Conservation (phyloP, 495 filamentous ascomycete species). For the Trichocladium uniseriatum region DNA sequence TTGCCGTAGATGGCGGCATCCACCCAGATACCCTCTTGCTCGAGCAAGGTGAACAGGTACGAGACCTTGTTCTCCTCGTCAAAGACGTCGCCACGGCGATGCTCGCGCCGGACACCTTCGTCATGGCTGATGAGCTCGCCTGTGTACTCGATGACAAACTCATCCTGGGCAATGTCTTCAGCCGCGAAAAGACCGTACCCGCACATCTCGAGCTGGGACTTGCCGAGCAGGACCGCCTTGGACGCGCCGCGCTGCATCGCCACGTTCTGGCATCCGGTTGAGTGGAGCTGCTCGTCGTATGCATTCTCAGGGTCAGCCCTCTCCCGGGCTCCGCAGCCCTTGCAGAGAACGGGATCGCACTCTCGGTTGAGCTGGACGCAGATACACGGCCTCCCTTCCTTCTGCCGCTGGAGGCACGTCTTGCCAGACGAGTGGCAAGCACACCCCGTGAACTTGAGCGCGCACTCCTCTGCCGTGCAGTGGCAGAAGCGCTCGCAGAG, state of each 20-base stretch:
- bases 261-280: constrained; percentile 52
- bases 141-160: constrained; percentile 63
- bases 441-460: constrained; percentile 57
- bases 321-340: constrained; percentile 52
- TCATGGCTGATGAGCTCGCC: constrained; percentile 58
- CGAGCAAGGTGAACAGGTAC: constrained; percentile 59
- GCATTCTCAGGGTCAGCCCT: constrained; percentile 52
- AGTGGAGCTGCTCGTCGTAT: constrained; percentile 41
- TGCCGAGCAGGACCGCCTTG: constrained; percentile 52
- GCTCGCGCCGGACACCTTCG: constrained; percentile 49
- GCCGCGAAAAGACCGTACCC: constrained; percentile 60
- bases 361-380: constrained; percentile 56
- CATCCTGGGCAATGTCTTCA: constrained; percentile 49
- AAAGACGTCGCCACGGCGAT: constrained; percentile 51
- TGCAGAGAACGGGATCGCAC: constrained; percentile 62
- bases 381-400: constrained; percentile 43
- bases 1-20: constrained; percentile 46
- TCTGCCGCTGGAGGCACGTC: constrained; percentile 41
- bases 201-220: constrained; percentile 45
- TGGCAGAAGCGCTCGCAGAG: constrained; percentile 60
- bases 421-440: constrained; percentile 45
- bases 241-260: constrained; percentile 50
- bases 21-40: constrained; percentile 42
- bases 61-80: constrained; percentile 51
- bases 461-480: constrained; percentile 50